Percentiles rank a stretch among this genome's conserved stretches.
Evolutionary conservation across 1,139 yeast genomes (phyloP).

Genomic region (Hyphopichia pseudoburtonii): DNA sequence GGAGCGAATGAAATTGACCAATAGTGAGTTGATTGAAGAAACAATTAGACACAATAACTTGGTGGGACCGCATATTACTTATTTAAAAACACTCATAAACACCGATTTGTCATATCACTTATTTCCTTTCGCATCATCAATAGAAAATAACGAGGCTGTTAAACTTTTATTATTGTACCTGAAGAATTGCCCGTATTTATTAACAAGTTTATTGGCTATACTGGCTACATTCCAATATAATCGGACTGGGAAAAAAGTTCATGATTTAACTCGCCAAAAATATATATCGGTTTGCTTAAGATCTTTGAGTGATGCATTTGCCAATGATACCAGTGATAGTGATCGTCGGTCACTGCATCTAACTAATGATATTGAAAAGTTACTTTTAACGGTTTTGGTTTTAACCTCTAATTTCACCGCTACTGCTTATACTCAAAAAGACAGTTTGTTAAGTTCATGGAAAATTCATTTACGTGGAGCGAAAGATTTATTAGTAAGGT

Average conservation of each 20-base stretch:
- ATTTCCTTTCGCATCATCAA: conserved; percentile 40
- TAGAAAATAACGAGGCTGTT: conserved; percentile 36
- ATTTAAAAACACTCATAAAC: conserved; percentile 28
- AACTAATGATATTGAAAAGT: conserved; percentile 35
- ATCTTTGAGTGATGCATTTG: conserved; percentile 33
- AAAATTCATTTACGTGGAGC: conserved; percentile 43
- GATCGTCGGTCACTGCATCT: conserved; percentile 9
- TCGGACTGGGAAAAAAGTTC: conserved; percentile 28
- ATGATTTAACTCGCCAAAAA: conserved; percentile 29
- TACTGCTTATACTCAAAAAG: conserved; percentile 17
- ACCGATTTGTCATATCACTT: conserved; percentile 31
- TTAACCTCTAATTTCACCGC: conserved; percentile 41
- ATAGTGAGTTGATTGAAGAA: conserved; percentile 22
- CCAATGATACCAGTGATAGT: conserved; percentile 14
- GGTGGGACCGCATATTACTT: conserved; percentile 30
- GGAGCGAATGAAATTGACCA: conserved; percentile 10
- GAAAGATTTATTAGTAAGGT: conserved; percentile 36
- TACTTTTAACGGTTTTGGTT: conserved; percentile 38
- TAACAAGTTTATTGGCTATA: conserved; percentile 36
- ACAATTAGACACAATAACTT: conserved; percentile 24
- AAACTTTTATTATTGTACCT: conserved; percentile 33
- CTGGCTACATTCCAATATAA: conserved; percentile 40
- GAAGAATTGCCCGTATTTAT: conserved; percentile 34
- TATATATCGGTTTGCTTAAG: conserved; percentile 34
- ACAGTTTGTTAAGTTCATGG: conserved; percentile 30